Conservation (phyloP, 116 monocot species). For the Zostera marina region DNA sequence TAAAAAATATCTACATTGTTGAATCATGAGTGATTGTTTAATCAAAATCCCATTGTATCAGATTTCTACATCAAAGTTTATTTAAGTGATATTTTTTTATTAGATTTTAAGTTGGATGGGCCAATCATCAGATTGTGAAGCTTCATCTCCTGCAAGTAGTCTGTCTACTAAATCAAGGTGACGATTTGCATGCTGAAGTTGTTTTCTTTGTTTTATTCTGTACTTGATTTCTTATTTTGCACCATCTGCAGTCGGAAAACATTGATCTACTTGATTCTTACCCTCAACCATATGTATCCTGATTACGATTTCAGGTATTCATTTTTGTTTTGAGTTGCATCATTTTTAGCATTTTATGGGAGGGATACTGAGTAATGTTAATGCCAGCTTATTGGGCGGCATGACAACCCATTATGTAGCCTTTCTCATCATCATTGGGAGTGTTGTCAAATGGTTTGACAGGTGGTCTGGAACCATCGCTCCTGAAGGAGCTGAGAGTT, state of each 20-base stretch:
- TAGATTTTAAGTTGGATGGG: slow-evolving; percentile 80
- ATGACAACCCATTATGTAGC: slow-evolving; percentile 64
- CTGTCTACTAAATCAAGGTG: slow-evolving; percentile 68
- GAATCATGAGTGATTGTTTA: background rate
- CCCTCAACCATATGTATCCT: slow-evolving; percentile 87
- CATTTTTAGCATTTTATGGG: background rate
- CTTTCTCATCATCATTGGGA: slow-evolving; percentile 42
- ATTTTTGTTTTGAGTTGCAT: background rate
- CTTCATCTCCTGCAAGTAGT: slow-evolving; percentile 50
- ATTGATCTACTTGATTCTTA: slow-evolving; percentile 78
- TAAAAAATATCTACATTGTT: background rate
- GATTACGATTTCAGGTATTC: slow-evolving; percentile 95
- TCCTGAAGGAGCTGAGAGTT: slow-evolving; percentile 94
- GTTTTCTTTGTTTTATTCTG: background rate
- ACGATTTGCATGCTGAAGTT: background rate
- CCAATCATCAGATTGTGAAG: slow-evolving; percentile 62
- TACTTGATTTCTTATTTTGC: slow-evolving; percentile 7
- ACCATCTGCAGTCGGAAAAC: slow-evolving; percentile 70
- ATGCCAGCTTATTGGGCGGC: slow-evolving; percentile 77
- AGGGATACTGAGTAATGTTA: slow-evolving; percentile 85
- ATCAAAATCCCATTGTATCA: background rate
- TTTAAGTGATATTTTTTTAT: slow-evolving; percentile 2
- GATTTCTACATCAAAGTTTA: background rate
- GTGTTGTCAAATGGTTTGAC: slow-evolving; percentile 99
- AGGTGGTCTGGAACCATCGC: slow-evolving; percentile 69